These are phyloP conservation scores for Gossypium stocksii DNA, from an alignment of 345 rosid species.

Conservation along the genomic window DNA sequence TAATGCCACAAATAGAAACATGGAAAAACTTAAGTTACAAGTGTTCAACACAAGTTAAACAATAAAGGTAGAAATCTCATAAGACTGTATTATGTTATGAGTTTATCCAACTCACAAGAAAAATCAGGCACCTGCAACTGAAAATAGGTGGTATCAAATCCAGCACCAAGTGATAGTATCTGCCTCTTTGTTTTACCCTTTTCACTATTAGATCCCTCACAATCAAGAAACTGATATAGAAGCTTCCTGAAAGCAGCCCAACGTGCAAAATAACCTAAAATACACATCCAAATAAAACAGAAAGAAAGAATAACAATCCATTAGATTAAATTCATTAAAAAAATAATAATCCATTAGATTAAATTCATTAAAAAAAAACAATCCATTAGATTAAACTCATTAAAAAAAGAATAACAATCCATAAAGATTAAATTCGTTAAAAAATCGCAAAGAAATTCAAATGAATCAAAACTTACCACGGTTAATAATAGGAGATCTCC, in stretches of 20 bases:
- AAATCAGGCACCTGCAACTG: conserved; percentile 64
- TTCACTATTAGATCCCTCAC: conserved; percentile 25
- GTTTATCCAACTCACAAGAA: conserved; percentile 5
- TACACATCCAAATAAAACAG: background rate
- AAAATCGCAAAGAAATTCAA: background rate
- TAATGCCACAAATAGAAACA: background rate
- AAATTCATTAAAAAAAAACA: background rate
- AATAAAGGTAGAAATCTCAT: background rate
- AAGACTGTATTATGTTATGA: background rate
- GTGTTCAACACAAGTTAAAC: background rate
- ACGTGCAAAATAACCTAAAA: conserved; percentile 81
- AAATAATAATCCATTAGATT: too few relatives aligned
- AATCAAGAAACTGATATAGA: conserved; percentile 70
- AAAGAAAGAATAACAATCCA: background rate
- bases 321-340: background rate
- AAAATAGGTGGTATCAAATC: conserved; percentile 85
- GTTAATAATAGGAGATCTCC: conserved; percentile 90
- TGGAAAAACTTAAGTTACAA: background rate
- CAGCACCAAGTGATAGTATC: conserved; percentile 93
- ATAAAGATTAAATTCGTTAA: too few relatives aligned
- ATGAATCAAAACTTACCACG: conserved; percentile 52
- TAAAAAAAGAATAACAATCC: too few relatives aligned
- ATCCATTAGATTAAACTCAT: background rate
- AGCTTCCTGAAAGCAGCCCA: conserved; percentile 95
- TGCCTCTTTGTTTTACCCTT: conserved; percentile 48